phyloP scores from a whole-genome alignment of 108 stramenopile genomes.

The Pinguiococcus pyrenoidosus region DNA sequence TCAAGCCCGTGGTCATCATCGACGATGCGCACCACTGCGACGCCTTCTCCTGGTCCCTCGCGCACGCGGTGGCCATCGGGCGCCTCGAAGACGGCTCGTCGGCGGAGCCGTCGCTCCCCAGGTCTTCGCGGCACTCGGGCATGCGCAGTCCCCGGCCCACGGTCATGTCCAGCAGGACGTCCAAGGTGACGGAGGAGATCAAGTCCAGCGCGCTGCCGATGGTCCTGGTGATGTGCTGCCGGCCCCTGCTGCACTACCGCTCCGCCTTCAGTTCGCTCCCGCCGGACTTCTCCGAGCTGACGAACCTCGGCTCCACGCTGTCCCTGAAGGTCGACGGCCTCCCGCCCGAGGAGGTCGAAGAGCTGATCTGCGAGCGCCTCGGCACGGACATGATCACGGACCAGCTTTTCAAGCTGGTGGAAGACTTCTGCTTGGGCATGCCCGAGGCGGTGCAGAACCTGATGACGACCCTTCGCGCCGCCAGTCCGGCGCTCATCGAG shows the following conservation, averaged over 20 bases:
- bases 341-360: slow-evolving; percentile 7
- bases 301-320: slow-evolving; percentile 3
- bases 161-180: background rate
- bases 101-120: no score
- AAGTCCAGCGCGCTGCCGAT: slow-evolving; percentile 3
- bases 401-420: slow-evolving; percentile 17
- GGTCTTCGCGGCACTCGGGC: background rate
- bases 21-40: slow-evolving; percentile 23
- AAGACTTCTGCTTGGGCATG: slow-evolving; percentile 16
- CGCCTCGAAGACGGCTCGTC: no score
- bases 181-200: no score
- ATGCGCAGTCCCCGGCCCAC: background rate
- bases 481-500: background rate
- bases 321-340: slow-evolving; percentile 13
- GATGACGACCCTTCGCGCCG: background rate
- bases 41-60: slow-evolving; percentile 12
- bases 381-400: slow-evolving; percentile 14
- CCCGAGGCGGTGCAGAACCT: slow-evolving; percentile 12
- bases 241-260: slow-evolving; percentile 9
- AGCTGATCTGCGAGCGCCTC: slow-evolving; percentile 11
- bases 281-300: slow-evolving; percentile 8
- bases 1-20: slow-evolving; percentile 4
- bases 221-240: slow-evolving; percentile 6
- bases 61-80: slow-evolving; percentile 4
- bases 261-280: slow-evolving; percentile 3